phyloP scores from a whole-genome alignment of 352 stramenopile species.

The Phytophthora citrophthora region DNA sequence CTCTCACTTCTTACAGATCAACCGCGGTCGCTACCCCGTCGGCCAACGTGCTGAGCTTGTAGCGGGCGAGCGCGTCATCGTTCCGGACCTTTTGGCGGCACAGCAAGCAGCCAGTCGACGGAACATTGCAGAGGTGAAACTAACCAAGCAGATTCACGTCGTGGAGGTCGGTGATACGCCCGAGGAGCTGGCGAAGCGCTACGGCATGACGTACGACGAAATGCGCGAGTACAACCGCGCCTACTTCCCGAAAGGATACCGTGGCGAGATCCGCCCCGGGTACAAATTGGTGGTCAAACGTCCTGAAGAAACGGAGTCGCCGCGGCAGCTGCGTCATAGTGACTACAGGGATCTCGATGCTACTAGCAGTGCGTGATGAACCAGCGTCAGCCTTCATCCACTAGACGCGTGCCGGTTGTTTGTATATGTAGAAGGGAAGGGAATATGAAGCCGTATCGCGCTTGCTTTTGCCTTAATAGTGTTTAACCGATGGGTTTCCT shows the following conservation, averaged over 20 bases:
- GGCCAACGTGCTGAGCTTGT: constrained; percentile 69
- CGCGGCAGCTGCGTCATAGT: constrained; percentile 15
- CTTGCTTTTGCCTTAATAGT: constrained; percentile 27
- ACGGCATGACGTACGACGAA: constrained; percentile 87
- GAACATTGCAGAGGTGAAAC: constrained; percentile 81
- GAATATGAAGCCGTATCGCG: constrained; percentile 24
- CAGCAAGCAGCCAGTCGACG: constrained; percentile 59
- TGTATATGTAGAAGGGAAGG: constrained; percentile 27
- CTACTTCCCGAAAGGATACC: constrained; percentile 89
- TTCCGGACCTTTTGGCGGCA: constrained; percentile 67
- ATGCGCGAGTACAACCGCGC: constrained; percentile 86
- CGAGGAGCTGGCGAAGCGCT: constrained; percentile 59
- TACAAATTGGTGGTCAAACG: constrained; percentile 88
- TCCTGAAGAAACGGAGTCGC: constrained; percentile 15
- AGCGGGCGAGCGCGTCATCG: constrained; percentile 71
- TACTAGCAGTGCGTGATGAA: constrained; percentile 29
- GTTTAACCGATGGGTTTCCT: constrained; percentile 7
- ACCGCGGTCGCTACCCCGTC: constrained; percentile 71
- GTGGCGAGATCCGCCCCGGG: constrained; percentile 73
- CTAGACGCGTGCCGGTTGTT: constrained; percentile 17
- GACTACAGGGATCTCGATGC: constrained; percentile 42
- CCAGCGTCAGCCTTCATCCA: constrained; percentile 19
- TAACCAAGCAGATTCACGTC: constrained; percentile 88
- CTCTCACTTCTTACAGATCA: constrained; percentile 76
- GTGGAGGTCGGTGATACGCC: constrained; percentile 81